Evolutionary conservation across 768 basidiomycete genomes (phyloP).

Genomic region (Trametes maxima): DNA sequence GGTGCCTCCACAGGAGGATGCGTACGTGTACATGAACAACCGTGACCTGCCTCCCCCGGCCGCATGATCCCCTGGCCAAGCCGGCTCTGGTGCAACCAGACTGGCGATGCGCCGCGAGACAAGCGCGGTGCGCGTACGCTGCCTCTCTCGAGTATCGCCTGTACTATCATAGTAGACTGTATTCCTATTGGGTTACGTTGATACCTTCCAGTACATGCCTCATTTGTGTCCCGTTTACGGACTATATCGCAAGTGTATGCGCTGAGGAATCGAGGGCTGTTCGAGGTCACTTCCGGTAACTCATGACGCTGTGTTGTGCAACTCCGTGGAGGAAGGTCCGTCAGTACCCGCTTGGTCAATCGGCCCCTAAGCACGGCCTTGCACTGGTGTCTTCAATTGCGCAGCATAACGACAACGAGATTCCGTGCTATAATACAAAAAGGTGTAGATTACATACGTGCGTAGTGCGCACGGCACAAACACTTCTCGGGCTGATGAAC

Average conservation of each 20-base stretch:
- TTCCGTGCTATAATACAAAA: not conserved
- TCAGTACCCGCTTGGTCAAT: too few relatives aligned
- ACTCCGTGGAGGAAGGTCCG: not conserved
- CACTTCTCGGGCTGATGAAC: not conserved
- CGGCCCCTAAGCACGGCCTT: too few relatives aligned
- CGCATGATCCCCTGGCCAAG: not conserved
- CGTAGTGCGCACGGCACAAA: too few relatives aligned
- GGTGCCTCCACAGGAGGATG: conserved; percentile 72
- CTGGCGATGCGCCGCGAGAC: not conserved
- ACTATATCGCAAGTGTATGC: not conserved
- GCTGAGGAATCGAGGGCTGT: not conserved
- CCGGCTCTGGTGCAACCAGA: too few relatives aligned
- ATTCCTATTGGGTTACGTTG: not conserved
- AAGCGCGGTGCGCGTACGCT: conserved; percentile 1
- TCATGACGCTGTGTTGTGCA: too few relatives aligned
- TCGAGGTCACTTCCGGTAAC: too few relatives aligned
- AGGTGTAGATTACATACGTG: not conserved
- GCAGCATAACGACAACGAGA: not conserved
- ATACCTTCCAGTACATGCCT: not conserved
- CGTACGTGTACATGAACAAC: conserved; percentile 62
- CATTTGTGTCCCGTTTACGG: not conserved
- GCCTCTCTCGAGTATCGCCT: not conserved
- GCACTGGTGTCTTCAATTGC: too few relatives aligned
- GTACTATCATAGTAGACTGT: conserved; percentile 10
- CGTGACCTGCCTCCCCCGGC: conserved; percentile 7